Conservation (phyloP, 176 grass and related monocot genomes). For the Alopecurus myosuroides region DNA sequence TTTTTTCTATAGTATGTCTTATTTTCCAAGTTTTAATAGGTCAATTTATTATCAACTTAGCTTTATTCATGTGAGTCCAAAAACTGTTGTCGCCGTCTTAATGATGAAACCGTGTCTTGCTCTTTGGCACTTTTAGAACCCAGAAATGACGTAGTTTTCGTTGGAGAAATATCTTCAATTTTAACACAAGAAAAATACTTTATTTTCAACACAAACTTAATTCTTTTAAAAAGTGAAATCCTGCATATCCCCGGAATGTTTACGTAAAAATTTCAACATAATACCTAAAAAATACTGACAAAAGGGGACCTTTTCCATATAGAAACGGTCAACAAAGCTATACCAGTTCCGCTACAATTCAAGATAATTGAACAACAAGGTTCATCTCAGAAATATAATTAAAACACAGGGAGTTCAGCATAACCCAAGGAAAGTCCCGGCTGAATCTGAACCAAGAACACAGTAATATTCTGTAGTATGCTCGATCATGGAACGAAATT, state of each 20-base stretch:
- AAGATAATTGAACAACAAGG: not conserved
- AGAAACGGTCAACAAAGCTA: not conserved
- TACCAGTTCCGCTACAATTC: not conserved
- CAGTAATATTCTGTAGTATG: not conserved
- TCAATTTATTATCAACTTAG: conserved; percentile 11
- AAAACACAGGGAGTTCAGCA: not conserved
- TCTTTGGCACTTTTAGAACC: not conserved
- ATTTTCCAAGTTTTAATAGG: conserved; percentile 18
- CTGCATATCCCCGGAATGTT: not conserved
- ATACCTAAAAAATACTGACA: not conserved
- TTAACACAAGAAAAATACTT: not conserved
- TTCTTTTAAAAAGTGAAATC: not conserved
- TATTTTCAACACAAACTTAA: not conserved
- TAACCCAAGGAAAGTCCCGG: not conserved
- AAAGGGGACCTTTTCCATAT: not conserved
- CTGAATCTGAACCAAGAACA: conserved; percentile 14
- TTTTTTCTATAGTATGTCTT: not conserved
- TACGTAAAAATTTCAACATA: not conserved
- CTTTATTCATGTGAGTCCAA: not conserved
- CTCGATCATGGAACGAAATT: not conserved
- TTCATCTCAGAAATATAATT: not conserved
- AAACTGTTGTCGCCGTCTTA: not conserved
- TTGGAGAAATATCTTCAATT: not conserved
- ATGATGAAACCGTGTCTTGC: not conserved
- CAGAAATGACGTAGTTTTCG: not conserved